Percentiles rank a stretch among this genome's conserved stretches.
Conservation (phyloP, 441 rosid genomes). For the Syzygium malaccense region DNA sequence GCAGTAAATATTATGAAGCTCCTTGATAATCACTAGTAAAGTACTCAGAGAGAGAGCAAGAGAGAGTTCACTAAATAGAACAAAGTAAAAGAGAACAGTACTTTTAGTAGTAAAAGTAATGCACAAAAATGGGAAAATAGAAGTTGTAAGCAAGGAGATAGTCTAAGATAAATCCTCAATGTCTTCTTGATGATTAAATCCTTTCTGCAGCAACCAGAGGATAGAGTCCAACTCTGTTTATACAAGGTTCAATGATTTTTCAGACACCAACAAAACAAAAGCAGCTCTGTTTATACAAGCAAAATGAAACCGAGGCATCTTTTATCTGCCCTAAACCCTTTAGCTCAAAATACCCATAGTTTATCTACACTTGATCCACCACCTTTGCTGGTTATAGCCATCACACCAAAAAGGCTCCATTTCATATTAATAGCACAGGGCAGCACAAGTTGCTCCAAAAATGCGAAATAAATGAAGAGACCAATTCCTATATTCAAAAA, state of each 20-base stretch:
- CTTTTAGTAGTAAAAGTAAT: background rate
- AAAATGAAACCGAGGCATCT: too few relatives aligned
- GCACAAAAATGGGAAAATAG: background rate
- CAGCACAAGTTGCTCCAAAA: background rate
- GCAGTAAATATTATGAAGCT: too few relatives aligned
- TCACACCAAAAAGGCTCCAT: too few relatives aligned
- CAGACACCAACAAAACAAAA: background rate
- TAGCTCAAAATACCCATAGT: too few relatives aligned
- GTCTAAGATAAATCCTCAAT: background rate
- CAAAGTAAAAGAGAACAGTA: background rate
- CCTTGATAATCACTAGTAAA: too few relatives aligned
- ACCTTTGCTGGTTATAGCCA: too few relatives aligned
- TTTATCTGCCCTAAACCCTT: too few relatives aligned
- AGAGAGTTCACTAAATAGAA: background rate
- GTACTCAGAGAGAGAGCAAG: too few relatives aligned
- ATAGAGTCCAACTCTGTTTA: background rate
- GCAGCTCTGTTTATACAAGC: too few relatives aligned
- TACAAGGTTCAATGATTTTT: too few relatives aligned
- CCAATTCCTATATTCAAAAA: background rate
- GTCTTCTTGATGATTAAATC: background rate
- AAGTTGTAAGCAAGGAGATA: background rate
- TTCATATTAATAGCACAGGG: background rate
- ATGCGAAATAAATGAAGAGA: background rate
- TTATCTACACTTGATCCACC: too few relatives aligned
- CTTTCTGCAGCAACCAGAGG: background rate